Base-by-base conservation (phyloP, 2,329 filamentous ascomycete species). In the Corinectria fuckeliana region DNA sequence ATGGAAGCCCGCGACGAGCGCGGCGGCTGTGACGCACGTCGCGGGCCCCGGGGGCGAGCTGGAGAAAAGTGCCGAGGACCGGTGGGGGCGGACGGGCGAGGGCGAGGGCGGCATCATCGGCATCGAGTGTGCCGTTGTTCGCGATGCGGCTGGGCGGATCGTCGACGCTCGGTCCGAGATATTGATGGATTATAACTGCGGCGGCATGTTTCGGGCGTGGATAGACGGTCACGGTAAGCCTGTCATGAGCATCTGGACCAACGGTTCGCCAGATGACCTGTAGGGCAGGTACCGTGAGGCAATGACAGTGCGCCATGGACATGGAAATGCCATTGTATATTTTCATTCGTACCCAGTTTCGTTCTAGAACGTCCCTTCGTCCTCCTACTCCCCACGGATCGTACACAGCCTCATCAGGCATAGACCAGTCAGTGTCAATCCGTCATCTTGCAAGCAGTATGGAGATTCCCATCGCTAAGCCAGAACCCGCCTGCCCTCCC, bases 71-170 rank as follows among this genome's bases (percentile, higher is more conserved):
- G 92, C 93, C 0, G 91, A 87, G 0, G 80, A 88, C 20, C 82
- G 91, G 39, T 95, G 91, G 90, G 82, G 82, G 1, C 82, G 79
- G 55, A 91, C 88, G 0, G 90, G 91, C 2, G 92, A 96, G 72
- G 93, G 93, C 0, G 85, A 91, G 71, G 93, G 92, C 1, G 93
- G 93, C 0, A 90, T 97, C 48, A 96, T 97, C 68, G 93, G 91
- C 0, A 90, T 93, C 44, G 90, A 93, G 69, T 74, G 85, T 20
- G 80, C 80, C 0, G 75, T 85, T 2, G 77, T 82, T 10, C 71
- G 75, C 2, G 78, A 83, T 59, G 75, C 65, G 3, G 68, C 77
- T n/a, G 80, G 81, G 0, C 65, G 65, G n/a, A 68, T 80, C 5
- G 71, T 82, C 1, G 76, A 77, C 2, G 73, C 75, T 1, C 69